These are phyloP conservation scores for Cephalotrichum gorgonifer DNA, from an alignment of 2,329 filamentous ascomycete genomes.

Conservation along the genomic window DNA sequence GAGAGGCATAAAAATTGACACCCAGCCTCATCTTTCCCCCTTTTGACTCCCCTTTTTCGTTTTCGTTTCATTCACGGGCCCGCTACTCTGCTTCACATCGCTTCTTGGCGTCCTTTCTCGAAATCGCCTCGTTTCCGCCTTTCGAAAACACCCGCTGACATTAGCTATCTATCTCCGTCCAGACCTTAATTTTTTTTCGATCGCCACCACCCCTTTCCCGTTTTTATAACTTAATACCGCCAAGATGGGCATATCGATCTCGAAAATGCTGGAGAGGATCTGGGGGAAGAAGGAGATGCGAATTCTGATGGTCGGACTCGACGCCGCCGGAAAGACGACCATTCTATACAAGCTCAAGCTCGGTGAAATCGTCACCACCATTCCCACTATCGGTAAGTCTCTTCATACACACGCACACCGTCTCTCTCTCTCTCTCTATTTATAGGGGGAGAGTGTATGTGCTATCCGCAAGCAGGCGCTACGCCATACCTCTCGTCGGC, in stretches of 20 bases:
- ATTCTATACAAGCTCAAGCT: constrained; percentile 99
- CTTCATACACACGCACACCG: neutral
- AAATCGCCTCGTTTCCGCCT: too few species aligned
- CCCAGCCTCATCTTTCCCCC: neutral
- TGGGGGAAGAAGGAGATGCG: constrained; percentile 99
- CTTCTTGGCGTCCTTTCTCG: too few species aligned
- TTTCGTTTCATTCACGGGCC: neutral
- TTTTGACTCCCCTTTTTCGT: neutral
- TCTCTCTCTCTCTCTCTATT: too few species aligned
- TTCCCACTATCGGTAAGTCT: constrained; percentile 84
- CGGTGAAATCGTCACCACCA: constrained; percentile 97
- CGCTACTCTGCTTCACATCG: too few species aligned
- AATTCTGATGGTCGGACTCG: constrained; percentile 99
- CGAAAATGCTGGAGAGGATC: constrained; percentile 90
- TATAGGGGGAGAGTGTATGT: too few species aligned
- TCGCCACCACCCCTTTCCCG: neutral
- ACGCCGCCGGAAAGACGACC: constrained; percentile 99
- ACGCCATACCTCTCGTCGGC: too few species aligned
- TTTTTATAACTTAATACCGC: constrained; percentile 6
- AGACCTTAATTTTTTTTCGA: neutral
- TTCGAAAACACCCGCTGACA: neutral
- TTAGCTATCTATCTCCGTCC: neutral
- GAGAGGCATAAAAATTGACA: neutral
- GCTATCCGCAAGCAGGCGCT: too few species aligned
- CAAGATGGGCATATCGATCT: constrained; percentile 91